Conservation (phyloP, 352 stramenopile species). For the Phytophthora palmivora region DNA sequence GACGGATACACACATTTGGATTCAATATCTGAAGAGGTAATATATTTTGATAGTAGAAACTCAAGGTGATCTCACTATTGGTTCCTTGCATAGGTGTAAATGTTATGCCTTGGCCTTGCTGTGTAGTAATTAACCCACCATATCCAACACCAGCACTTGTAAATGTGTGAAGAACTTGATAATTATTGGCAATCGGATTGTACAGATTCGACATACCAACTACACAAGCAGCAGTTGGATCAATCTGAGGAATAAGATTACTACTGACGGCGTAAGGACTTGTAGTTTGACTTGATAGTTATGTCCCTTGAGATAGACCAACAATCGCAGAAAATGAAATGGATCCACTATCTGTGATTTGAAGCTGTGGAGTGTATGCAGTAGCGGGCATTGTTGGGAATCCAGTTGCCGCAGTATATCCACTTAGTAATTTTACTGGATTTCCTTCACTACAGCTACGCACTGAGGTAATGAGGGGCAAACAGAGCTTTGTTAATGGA, state of each 20-base stretch:
- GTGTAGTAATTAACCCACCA: conserved; percentile 19
- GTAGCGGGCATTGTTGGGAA: no score
- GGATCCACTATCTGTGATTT: no score
- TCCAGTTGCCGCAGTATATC: no score
- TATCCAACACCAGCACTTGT: conserved; percentile 21
- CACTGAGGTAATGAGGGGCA: no score
- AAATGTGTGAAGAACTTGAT: conserved; percentile 24
- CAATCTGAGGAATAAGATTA: background rate
- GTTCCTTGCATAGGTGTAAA: conserved; percentile 17
- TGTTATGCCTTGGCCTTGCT: conserved; percentile 23
- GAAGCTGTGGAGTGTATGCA: no score
- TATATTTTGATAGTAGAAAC: conserved; percentile 26
- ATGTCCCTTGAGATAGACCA: no score
- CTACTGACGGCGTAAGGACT: conserved; percentile 6
- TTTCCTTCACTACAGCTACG: no score
- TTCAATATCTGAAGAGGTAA: conserved; percentile 10
- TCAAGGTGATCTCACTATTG: conserved; percentile 14
- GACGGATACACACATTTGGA: conserved; percentile 24
- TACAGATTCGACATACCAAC: conserved; percentile 19
- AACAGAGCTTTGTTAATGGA: no score
- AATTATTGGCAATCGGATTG: conserved; percentile 30
- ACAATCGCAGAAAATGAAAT: no score
- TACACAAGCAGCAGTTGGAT: conserved; percentile 2
- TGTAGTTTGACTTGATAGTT: no score
- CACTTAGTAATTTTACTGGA: no score